These are phyloP conservation scores for Penicillium bialowiezense DNA, from an alignment of 495 filamentous ascomycete genomes.

Conservation along the genomic window DNA sequence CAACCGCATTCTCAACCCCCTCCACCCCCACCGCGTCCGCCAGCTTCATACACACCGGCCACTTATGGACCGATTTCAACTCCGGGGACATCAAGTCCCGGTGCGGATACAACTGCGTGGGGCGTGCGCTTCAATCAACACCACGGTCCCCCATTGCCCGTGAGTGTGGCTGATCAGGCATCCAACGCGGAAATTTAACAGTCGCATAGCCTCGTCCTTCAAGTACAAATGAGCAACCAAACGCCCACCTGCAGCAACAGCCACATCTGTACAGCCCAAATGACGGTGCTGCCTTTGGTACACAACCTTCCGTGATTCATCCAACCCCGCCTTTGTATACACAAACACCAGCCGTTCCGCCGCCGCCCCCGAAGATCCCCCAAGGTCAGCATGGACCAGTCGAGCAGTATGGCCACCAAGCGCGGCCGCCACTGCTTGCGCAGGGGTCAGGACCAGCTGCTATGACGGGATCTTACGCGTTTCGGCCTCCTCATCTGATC, in stretches of 20 bases:
- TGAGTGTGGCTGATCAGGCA: constrained; percentile 22
- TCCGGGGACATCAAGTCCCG: constrained; percentile 15
- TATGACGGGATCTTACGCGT: constrained; percentile 16
- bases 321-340: constrained; percentile 25
- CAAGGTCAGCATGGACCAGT: constrained; percentile 22
- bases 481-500: constrained; percentile 8
- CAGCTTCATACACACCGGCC: constrained; percentile 35
- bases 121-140: constrained; percentile 45
- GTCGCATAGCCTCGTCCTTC: constrained; percentile 38
- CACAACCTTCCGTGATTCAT: constrained; percentile 16
- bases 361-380: constrained; percentile 43
- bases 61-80: constrained; percentile 39
- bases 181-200: constrained; percentile 1
- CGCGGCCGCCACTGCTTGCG: constrained; percentile 17
- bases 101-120: constrained; percentile 39
- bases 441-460: constrained; percentile 19
- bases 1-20: constrained; percentile 11
- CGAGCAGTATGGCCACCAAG: constrained; percentile 14
- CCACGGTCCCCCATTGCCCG: constrained; percentile 43
- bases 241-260: constrained; percentile 18
- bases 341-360: constrained; percentile 31
- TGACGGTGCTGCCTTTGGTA: constrained; percentile 12
- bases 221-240: constrained; percentile 29
- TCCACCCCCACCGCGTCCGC: constrained; percentile 19
- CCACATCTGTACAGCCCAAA: constrained; percentile 13